Evolutionary conservation across 805 yeast species (phyloP).

Genomic region (Yamadazyma takamatsuzukensis): DNA sequence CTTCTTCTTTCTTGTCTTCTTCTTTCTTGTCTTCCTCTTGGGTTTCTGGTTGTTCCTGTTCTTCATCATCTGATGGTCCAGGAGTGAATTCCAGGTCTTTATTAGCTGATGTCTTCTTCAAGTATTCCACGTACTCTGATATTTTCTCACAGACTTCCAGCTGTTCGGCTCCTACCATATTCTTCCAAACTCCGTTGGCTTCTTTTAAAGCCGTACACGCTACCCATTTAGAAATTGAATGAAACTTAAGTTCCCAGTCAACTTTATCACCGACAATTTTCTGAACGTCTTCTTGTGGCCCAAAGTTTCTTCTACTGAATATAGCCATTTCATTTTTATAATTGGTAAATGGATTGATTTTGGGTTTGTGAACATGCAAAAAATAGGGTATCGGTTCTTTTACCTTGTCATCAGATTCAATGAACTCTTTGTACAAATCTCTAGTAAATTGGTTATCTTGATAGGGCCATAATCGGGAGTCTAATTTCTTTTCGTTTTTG

Average conservation of each 20-base stretch:
- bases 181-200: conserved; percentile 1
- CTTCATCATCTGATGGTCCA: too few species aligned
- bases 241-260: conserved; percentile 36
- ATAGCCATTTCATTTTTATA: conserved; percentile 14
- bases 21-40: too few species aligned
- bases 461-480: conserved; percentile 28
- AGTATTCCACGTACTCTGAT: conserved; percentile 5
- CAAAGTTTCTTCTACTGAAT: conserved; percentile 22
- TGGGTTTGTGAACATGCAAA: conserved; percentile 31
- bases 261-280: conserved; percentile 8
- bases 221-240: conserved; percentile 27
- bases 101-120: conserved; percentile 4
- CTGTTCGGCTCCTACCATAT: conserved; percentile 2
- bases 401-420: conserved; percentile 6
- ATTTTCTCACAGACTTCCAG: conserved; percentile 4
- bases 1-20: too few species aligned
- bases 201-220: conserved; percentile 23
- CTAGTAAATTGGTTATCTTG: conserved; percentile 25
- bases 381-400: conserved; percentile 23
- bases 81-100: background rate
- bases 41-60: too few species aligned
- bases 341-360: conserved; percentile 26
- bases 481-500: conserved; percentile 14
- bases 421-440: conserved; percentile 19
- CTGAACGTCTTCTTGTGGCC: conserved; percentile 12